Percentiles rank a stretch among this genome's conserved stretches.
Evolutionary conservation across 225 moss, liverwort and hornwort genomes (phyloP).

Genomic region (Marchantia paleacea): DNA sequence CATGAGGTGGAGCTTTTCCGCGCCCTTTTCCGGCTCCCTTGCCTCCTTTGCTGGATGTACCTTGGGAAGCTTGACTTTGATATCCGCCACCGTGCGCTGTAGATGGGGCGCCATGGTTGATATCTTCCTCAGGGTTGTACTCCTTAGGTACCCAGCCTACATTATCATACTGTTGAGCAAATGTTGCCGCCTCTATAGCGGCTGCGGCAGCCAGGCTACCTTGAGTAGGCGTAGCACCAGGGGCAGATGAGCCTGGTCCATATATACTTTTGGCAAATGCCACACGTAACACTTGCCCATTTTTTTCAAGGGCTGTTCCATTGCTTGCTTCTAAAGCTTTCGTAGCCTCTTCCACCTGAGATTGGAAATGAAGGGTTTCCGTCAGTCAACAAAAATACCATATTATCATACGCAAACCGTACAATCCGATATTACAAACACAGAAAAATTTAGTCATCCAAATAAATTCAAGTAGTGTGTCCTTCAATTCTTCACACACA

Average conservation of each 20-base stretch:
- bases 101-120: constrained; percentile 23
- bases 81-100: constrained; percentile 5
- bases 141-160: constrained; percentile 99
- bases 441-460: neutral
- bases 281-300: constrained; percentile 89
- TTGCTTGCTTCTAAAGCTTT: constrained; percentile 90
- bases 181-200: constrained; percentile 97
- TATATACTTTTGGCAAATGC: constrained; percentile 94
- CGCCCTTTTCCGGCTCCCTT: constrained; percentile 26
- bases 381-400: neutral
- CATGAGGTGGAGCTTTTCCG: constrained; percentile 23
- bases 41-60: constrained; percentile 16
- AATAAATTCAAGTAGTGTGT: too few relatives aligned
- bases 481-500: too few relatives aligned
- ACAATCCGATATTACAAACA: neutral
- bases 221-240: constrained; percentile 58
- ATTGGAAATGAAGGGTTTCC: neutral
- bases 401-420: too few relatives aligned
- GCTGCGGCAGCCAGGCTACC: constrained; percentile 89
- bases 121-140: constrained; percentile 78
- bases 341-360: constrained; percentile 89
- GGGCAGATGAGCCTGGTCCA: constrained; percentile 54
- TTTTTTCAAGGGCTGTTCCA: constrained; percentile 86
- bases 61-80: constrained; percentile 28
- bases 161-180: constrained; percentile 99